A percentile compares a stretch with the other conserved stretches of the same genome.
Evolutionary conservation across 2,329 filamentous ascomycete genomes (phyloP).

Genomic region (Xylaria sp.): DNA sequence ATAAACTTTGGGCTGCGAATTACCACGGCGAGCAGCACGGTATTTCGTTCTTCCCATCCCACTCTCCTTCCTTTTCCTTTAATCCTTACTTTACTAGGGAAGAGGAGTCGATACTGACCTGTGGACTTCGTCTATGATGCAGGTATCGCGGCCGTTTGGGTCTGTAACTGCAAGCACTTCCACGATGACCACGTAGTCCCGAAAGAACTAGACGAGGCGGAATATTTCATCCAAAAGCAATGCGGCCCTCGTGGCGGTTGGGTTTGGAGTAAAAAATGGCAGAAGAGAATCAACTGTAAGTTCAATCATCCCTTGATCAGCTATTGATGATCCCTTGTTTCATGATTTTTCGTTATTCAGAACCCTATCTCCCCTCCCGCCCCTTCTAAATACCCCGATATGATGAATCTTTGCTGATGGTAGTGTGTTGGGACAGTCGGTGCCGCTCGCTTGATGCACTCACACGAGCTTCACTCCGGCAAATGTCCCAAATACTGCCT

Average conservation of each 20-base stretch:
- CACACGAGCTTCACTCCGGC: not conserved
- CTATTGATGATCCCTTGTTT: not conserved
- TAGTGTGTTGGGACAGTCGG: slow-evolving; percentile 2
- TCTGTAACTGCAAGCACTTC: slow-evolving; percentile 36
- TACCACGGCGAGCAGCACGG: slow-evolving; percentile 8
- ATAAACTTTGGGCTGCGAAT: not conserved
- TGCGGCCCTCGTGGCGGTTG: slow-evolving; percentile 19
- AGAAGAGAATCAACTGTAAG: slow-evolving; percentile 26
- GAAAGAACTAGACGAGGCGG: slow-evolving; percentile 24
- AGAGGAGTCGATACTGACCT: not conserved
- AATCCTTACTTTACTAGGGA: not conserved
- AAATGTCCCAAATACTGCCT: slow-evolving; percentile 13
- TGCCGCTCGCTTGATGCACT: not conserved
- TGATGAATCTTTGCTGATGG: not conserved
- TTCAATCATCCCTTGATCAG: not conserved
- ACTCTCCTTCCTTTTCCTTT: not conserved
- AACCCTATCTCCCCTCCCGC: not conserved
- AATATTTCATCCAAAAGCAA: not conserved
- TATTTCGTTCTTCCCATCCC: not conserved
- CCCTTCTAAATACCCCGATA: not conserved
- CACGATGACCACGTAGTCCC: not conserved
- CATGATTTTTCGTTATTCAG: no score
- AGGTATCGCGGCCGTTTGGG: slow-evolving; percentile 19
- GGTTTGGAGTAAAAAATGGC: slow-evolving; percentile 31
- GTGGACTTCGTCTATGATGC: not conserved